Base-by-base conservation (phyloP, 805 yeast species). In the Suhomyces sp. region DNA sequence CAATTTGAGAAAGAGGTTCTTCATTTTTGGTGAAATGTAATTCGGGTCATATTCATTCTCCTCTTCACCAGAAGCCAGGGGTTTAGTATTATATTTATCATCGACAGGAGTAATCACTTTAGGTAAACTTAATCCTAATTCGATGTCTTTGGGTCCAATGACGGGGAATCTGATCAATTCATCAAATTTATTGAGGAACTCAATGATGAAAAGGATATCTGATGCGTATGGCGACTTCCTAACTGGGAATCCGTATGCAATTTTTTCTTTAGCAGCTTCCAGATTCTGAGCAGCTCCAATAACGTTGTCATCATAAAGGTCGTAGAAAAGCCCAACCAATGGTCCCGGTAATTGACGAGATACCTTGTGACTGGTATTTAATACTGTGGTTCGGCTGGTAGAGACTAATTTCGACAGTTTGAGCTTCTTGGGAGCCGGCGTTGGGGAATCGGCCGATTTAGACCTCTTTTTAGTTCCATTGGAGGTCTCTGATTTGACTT, bases 261-360 rank as follows among this genome's bases (percentile, higher is more conserved):
- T 30, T 13, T 36, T 35, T 32, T 63, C 64, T 3, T 44, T 20
- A 3, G 47, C 37, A 1, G 51, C 48, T n/a, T 17, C 15, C 6
- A 16, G 9, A 34, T 49, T 44, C 15, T 42, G 43, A 5, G 47
- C 26, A 5, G 47, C 44, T 5, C 36, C 34, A 25, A 64, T 36
- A 8, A 56, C 31, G 43, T 60, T 63, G 11, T 64, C 70, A 38
- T 68, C 72, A 36, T 68, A 67, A 8, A 57, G 43, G 28, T 59
- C 63, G 38, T 59, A 66, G 31, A 51, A 44, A 19, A 68, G 43
- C 0, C 61, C 56, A 4, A 67, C 48, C 28, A 67, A 44, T 1
- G 74, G 72, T 1, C 71, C 72, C 0, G 72, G 71, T 11, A 58
- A 50, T 22, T 61, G 60, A 20, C 69, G 45, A 6, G 65, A 48